These are phyloP conservation scores for Blastobotrys niveus DNA, from an alignment of 1,139 yeast species.

Conservation along the genomic window DNA sequence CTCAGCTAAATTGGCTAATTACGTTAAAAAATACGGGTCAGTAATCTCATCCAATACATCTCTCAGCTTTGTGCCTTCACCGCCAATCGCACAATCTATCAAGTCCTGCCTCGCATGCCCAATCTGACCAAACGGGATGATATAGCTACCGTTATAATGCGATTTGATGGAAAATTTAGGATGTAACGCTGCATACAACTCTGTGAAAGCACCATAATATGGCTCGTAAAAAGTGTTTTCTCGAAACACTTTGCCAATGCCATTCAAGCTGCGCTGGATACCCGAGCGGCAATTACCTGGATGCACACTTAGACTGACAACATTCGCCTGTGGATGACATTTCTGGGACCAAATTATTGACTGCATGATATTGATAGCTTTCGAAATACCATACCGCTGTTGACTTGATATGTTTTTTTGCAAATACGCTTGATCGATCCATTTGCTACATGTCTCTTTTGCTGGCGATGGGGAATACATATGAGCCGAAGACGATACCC, in stretches of 20 bases:
- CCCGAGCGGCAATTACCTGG: conserved; percentile 46
- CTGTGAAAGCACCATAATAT: conserved; percentile 41
- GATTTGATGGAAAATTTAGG: conserved; percentile 34
- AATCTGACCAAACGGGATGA: conserved; percentile 36
- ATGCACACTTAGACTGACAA: conserved; percentile 37
- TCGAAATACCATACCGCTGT: conserved; percentile 42
- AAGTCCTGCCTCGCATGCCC: conserved; percentile 33
- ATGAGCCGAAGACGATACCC: conserved; percentile 37
- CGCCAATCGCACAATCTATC: conserved; percentile 26
- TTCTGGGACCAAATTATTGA: conserved; percentile 36
- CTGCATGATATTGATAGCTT: conserved; percentile 42
- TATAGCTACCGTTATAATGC: conserved; percentile 29
- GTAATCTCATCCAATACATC: conserved; percentile 29
- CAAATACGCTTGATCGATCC: conserved; percentile 40
- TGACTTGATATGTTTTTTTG: conserved; percentile 35
- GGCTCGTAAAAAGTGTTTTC: conserved; percentile 9
- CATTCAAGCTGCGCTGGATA: conserved; percentile 32
- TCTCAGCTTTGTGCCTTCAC: conserved; percentile 33
- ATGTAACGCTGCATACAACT: conserved; percentile 41
- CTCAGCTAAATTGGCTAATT: too few species aligned
- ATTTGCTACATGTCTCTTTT: not conserved
- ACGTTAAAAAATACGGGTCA: not conserved
- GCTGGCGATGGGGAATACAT: conserved; percentile 1
- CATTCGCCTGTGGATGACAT: conserved; percentile 32
- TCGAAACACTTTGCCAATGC: not conserved